phyloP scores from a whole-genome alignment of 1,284 basidiomycete species.

The Leccinum subrobustum region DNA sequence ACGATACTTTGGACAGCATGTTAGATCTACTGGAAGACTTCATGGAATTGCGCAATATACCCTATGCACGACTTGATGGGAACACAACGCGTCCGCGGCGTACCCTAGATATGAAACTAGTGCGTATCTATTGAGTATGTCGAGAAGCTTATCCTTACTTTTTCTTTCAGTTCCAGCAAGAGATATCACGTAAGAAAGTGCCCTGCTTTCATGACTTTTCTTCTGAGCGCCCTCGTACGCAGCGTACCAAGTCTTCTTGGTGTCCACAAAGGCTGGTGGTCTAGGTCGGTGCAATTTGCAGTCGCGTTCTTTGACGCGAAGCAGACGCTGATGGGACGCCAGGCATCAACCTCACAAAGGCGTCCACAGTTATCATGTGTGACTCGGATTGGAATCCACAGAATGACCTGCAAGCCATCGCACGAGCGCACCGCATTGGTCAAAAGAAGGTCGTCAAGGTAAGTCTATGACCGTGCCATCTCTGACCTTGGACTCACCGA shows the following conservation, averaged over 20 bases:
- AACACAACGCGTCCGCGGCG: constrained; percentile 51
- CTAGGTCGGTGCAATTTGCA: constrained; percentile 49
- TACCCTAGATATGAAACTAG: constrained; percentile 54
- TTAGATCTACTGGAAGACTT: constrained; percentile 85
- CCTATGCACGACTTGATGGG: constrained; percentile 79
- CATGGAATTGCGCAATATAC: constrained; percentile 69
- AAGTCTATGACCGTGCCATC: neutral
- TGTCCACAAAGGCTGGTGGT: constrained; percentile 87
- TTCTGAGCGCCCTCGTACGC: constrained; percentile 36
- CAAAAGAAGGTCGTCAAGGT: constrained; percentile 83
- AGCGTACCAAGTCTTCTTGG: constrained; percentile 78
- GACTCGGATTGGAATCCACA: constrained; percentile 75
- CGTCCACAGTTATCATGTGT: constrained; percentile 82
- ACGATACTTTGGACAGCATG: constrained; percentile 53
- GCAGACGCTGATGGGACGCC: neutral
- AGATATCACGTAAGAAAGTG: constrained; percentile 44
- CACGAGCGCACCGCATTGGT: constrained; percentile 79
- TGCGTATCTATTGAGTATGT: constrained; percentile 25
- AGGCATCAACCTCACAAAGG: constrained; percentile 81
- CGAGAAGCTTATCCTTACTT: constrained; percentile 4
- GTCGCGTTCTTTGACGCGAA: neutral
- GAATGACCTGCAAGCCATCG: constrained; percentile 88
- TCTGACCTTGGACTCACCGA: neutral
- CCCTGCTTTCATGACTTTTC: constrained; percentile 24
- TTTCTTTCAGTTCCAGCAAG: constrained; percentile 51